phyloP scores from a whole-genome alignment of 2,329 filamentous ascomycete genomes.

The Colletotrichum paranaense region DNA sequence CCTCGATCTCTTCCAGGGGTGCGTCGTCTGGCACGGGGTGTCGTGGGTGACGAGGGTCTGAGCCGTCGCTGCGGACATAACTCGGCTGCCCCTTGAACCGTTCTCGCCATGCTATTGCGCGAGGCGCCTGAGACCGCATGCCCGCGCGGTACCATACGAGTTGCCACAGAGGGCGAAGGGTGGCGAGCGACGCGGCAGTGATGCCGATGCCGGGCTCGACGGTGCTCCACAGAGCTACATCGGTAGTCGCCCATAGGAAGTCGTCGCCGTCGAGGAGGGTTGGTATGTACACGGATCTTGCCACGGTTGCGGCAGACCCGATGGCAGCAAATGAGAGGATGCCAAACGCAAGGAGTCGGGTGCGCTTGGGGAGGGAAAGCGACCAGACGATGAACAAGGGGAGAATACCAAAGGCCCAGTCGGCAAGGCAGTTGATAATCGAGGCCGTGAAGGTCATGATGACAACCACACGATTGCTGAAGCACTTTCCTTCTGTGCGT shows the following conservation, averaged over 20 bases:
- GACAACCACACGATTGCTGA: conserved; percentile 41
- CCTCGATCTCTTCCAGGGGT: conserved; percentile 1
- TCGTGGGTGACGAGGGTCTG: background rate
- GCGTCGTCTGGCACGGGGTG: background rate
- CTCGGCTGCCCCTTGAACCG: conserved; percentile 23
- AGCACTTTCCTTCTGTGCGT: conserved; percentile 45
- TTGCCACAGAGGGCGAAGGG: conserved; percentile 48
- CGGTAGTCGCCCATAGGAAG: conserved; percentile 55
- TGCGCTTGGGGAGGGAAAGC: conserved; percentile 51
- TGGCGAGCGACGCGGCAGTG: conserved; percentile 51
- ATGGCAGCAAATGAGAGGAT: conserved; percentile 49
- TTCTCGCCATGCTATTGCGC: conserved; percentile 19
- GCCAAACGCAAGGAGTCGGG: conserved; percentile 49
- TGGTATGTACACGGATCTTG: conserved; percentile 55
- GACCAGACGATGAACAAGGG: conserved; percentile 55
- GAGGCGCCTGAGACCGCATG: conserved; percentile 13
- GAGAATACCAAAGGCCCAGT: conserved; percentile 53
- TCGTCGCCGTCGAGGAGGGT: conserved; percentile 49
- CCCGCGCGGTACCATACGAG: conserved; percentile 25
- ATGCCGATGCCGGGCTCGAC: conserved; percentile 57
- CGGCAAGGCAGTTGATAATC: conserved; percentile 49
- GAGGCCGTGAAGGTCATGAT: conserved; percentile 50
- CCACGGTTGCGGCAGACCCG: conserved; percentile 50
- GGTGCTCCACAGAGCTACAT: conserved; percentile 58
- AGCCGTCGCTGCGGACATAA: conserved; percentile 20